These are phyloP conservation scores for Myotisia sp. DNA, from an alignment of 2,329 filamentous ascomycete genomes.

Conservation along the genomic window DNA sequence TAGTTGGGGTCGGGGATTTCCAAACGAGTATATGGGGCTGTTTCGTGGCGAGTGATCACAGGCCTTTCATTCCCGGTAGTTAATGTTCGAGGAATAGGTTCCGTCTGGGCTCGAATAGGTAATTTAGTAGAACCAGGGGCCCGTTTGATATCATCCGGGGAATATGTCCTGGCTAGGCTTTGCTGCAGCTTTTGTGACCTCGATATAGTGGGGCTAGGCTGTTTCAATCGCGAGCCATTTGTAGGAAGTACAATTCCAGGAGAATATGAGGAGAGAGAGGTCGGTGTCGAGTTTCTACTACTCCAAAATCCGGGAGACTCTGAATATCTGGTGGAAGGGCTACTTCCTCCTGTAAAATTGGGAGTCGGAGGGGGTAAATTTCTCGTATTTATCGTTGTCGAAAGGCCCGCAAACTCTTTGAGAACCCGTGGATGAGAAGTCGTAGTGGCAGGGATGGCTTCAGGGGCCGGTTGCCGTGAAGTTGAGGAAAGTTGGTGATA, in stretches of 20 bases:
- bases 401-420: constrained; percentile 26
- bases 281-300: constrained; percentile 34
- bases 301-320: constrained; percentile 34
- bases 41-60: neutral
- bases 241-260: constrained; percentile 31
- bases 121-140: constrained; percentile 1
- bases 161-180: constrained; percentile 11
- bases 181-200: constrained; percentile 18
- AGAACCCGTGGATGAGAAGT: constrained; percentile 15
- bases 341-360: constrained; percentile 27
- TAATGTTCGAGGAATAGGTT: constrained; percentile 3
- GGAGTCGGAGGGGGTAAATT: constrained; percentile 27
- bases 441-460: neutral
- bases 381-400: constrained; percentile 22
- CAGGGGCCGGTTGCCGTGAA: constrained; percentile 1
- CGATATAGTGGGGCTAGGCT: constrained; percentile 25
- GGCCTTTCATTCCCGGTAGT: neutral
- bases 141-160: constrained; percentile 7
- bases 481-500: neutral
- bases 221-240: constrained; percentile 24
- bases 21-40: too few species aligned
- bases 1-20: too few species aligned
- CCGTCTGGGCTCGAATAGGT: constrained; percentile 8
- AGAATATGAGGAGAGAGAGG: constrained; percentile 36
- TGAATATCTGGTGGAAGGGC: constrained; percentile 33